Conservation (phyloP, 2,329 filamentous ascomycete genomes). For the Fusarium phyllophilum region DNA sequence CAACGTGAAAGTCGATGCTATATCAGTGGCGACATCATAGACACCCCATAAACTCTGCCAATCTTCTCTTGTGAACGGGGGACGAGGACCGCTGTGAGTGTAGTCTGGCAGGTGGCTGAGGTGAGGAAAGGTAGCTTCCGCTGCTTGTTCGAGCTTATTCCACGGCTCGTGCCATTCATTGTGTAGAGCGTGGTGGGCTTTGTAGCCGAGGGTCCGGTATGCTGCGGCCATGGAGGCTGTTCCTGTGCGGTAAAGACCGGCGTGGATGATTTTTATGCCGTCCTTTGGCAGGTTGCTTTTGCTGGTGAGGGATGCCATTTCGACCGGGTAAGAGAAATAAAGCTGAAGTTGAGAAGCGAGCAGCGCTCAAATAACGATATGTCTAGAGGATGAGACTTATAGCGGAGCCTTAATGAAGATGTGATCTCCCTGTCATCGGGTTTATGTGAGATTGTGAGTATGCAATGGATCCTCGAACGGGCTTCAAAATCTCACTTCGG, state of each 20-base stretch:
- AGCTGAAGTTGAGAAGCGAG: fast-evolving
- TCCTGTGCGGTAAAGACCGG: conserved; percentile 5
- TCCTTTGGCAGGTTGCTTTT: fast-evolving
- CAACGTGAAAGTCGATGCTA: background rate
- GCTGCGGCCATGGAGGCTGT: conserved; percentile 14
- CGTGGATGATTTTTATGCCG: conserved; percentile 5
- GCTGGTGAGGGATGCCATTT: background rate
- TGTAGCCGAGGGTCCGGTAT: conserved; percentile 2
- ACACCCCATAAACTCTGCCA: conserved; percentile 11
- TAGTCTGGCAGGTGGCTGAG: background rate
- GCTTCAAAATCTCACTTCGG: background rate
- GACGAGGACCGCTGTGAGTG: background rate
- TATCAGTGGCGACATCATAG: conserved; percentile 12
- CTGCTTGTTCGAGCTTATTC: background rate
- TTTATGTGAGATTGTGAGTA: background rate
- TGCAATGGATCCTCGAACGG: no score
- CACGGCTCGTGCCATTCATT: background rate
- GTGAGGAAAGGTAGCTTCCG: conserved; percentile 17
- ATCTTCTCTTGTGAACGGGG: background rate
- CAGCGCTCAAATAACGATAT: fast-evolving
- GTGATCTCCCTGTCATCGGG: fast-evolving
- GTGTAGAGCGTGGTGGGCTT: background rate
- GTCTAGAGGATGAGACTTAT: fast-evolving
- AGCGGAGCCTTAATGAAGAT: fast-evolving
- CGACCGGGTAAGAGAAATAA: fast-evolving